Conservation (phyloP, 2,329 filamentous ascomycete species). For the Penicillium capsulatum region DNA sequence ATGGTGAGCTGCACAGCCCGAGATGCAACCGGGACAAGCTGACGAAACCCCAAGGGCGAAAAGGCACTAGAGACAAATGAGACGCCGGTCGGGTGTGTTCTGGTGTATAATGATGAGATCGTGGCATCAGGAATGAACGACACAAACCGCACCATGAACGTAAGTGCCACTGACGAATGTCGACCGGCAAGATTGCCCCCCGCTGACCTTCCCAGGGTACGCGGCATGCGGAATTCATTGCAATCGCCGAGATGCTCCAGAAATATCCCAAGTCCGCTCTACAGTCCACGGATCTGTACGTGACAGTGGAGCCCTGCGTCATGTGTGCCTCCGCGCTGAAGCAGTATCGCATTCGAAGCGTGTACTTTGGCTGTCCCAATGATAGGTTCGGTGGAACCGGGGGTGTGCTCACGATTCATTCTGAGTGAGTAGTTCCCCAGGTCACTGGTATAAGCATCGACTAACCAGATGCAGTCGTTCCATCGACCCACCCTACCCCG, state of each 20-base stretch:
- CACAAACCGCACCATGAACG: slow-evolving; percentile 78
- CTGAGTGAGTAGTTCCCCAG: slow-evolving; percentile 47
- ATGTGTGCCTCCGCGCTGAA: slow-evolving; percentile 95
- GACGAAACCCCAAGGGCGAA: slow-evolving; percentile 59
- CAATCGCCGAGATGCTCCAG: slow-evolving; percentile 63
- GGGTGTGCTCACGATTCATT: slow-evolving; percentile 83
- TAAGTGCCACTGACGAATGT: slow-evolving; percentile 29
- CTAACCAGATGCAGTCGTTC: slow-evolving; percentile 51
- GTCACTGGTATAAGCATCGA: background rate
- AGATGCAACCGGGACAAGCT: background rate
- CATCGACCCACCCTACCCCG: slow-evolving; percentile 73
- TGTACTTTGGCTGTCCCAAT: slow-evolving; percentile 93
- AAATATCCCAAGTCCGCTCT: slow-evolving; percentile 66
- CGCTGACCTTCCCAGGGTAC: slow-evolving; percentile 68
- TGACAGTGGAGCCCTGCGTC: slow-evolving; percentile 96
- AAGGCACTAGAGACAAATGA: slow-evolving; percentile 81
- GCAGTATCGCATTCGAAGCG: slow-evolving; percentile 80
- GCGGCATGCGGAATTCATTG: slow-evolving; percentile 92
- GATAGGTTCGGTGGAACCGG: slow-evolving; percentile 96
- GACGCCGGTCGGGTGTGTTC: slow-evolving; percentile 93
- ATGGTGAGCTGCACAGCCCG: slow-evolving; percentile 59
- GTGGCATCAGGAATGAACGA: slow-evolving; percentile 95
- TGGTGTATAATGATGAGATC: slow-evolving; percentile 73
- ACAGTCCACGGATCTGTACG: slow-evolving; percentile 75
- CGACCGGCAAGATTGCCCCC: background rate